These are phyloP conservation scores for Turritis glabra DNA, from an alignment of 345 rosid species.

Conservation along the genomic window DNA sequence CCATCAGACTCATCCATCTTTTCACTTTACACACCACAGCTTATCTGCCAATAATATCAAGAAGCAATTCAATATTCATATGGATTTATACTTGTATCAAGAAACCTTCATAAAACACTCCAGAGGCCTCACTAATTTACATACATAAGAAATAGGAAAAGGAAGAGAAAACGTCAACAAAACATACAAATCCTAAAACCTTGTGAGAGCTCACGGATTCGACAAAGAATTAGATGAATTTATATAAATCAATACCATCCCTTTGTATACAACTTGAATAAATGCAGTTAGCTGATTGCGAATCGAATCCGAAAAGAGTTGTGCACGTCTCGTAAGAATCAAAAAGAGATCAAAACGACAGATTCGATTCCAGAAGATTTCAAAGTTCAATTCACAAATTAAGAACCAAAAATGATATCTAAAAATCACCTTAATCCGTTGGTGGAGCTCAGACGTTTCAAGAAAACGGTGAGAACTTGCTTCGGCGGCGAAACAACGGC, in stretches of 20 bases:
- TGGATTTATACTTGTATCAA: neutral
- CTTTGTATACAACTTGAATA: too few species aligned
- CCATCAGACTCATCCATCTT: slow-evolving; percentile 52
- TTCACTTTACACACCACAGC: neutral
- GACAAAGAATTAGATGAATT: too few species aligned
- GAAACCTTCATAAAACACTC: too few species aligned
- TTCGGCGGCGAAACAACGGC: slow-evolving; percentile 29
- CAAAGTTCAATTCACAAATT: neutral
- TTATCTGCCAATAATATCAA: slow-evolving; percentile 20
- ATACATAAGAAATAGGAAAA: neutral
- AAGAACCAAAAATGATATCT: neutral
- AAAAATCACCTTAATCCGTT: slow-evolving; percentile 3
- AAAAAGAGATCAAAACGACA: slow-evolving; percentile 7
- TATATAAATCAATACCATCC: too few species aligned
- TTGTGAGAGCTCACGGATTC: neutral
- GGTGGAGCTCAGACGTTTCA: neutral
- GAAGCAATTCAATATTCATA: neutral
- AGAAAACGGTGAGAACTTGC: neutral
- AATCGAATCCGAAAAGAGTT: neutral
- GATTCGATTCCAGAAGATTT: neutral
- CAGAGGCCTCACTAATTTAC: slow-evolving; percentile 1
- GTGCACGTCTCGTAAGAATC: neutral
- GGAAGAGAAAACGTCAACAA: neutral
- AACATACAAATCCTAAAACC: neutral
- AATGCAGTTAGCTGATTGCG: neutral